Base-by-base conservation (phyloP, 2,329 filamentous ascomycete species). In the Apiospora marii region DNA sequence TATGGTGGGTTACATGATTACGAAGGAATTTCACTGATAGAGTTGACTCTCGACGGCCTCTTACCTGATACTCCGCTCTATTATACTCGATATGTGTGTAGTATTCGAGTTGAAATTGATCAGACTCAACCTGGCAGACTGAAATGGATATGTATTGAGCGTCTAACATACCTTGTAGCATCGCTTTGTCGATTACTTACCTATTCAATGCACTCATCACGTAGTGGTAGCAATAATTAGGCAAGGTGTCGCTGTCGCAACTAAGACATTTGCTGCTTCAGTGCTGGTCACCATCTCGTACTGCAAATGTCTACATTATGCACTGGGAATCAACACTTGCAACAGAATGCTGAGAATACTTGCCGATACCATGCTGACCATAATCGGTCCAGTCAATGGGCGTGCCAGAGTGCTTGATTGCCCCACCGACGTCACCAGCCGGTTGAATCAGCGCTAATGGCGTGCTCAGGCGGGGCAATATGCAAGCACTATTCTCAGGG, bases 381-480 rank as follows among this genome's bases (percentile, higher is more conserved):
- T 61, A n/a, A n/a, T n/a, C 19, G 3, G 13, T 14, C 34, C 58
- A 24, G 30, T 37, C 51, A 58, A 27, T 37, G 53, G 30, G 37
- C 37, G 30, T 22, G 3, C 37, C 37, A 41, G 37, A 41, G 14
- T 22, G 27, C 2, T 6, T 34, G 19, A n/a, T 14, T 41, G 58
- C 58, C 58, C 58, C 58, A 64, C 58, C 58, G 58, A 64, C 58
- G 58, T 64, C 58, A 64, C 58, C 58, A 41, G 58, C 58, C 58
- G 58, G 34, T 41, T 41, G 58, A 41, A 64, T 14, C 58, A 64
- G 19, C 58, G 58, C 58, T 64, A 64, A 64, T 64, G 58, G 34
- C 58, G 58, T 64, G 58, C 58, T 64, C 58, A 64, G 58, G 58
- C 58, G 58, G 58, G 58, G 58, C 58, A 64, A 41, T 64, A 64